Evolutionary conservation across 306 rosid genomes (phyloP), one percentile per base, ranked within the genome.

Genomic region (Vachellia collinsii): DNA sequence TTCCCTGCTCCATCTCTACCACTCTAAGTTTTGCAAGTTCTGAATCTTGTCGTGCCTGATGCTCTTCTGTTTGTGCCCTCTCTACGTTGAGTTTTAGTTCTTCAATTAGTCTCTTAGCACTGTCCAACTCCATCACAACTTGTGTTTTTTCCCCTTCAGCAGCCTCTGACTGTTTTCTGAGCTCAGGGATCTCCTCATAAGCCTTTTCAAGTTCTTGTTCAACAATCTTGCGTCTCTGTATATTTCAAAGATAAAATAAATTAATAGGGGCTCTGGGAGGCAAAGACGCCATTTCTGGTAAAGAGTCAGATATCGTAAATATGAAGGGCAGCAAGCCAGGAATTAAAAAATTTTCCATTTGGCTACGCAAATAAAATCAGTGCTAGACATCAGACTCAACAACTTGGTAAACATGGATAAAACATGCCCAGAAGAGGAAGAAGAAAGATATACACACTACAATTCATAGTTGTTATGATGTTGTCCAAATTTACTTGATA

Each of bases 1-100:
- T 89, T 46, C 99, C 99, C 85, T 96, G 98, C 90, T 96, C 99
- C 97, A 96, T 92, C 91, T 96, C 99, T 88, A 93, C 98, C 82
- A 96, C 99, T 84, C 99, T 90, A 71, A 96, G 99, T 88, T 90
- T 89, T 47, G 97, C 97, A 76, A 96, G 99, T 77, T 96, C 99
- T 0, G 98, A 93, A 87, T 96, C 99, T 81, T 96, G 99, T 80
- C 85, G 94, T 80, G 97, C 99, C 80, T 96, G 97, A 46, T 75
- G 89, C 88, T 93, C 98, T 86, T 96, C 99, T 16, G 98, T 96
- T 81, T 93, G 93, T 83, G 97, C 97, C 81, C 97, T 92, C 85
- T 93, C 99, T 19, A 96, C 90, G 85, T 91, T 93, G 73, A 96
- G 94, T 83, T 96, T 96, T 78, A 96, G 83, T 77, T 96, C 99